phyloP scores from a whole-genome alignment of 129 eudicot genomes.

The Flaveria trinervia region DNA sequence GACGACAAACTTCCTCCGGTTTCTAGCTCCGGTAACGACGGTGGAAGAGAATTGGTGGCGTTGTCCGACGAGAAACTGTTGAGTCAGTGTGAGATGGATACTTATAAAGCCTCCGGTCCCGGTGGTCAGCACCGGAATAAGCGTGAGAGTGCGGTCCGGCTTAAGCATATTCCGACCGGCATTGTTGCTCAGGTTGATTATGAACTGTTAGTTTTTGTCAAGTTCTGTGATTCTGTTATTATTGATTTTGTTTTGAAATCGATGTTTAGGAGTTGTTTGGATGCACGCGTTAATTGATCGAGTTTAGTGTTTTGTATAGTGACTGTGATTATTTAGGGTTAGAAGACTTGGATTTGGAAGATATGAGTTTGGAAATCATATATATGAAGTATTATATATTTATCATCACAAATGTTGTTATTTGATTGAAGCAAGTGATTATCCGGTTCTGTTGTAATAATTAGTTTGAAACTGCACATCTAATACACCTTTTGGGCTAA shows the following conservation, averaged over 20 bases:
- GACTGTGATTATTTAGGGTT: conserved; percentile 2
- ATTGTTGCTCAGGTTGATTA: conserved; percentile 79
- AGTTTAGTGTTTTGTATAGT: neutral
- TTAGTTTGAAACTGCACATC: neutral
- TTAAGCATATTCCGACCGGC: conserved; percentile 92
- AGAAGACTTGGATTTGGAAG: neutral
- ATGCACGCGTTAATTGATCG: neutral
- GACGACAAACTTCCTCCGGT: conserved; percentile 21
- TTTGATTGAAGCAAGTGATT: neutral
- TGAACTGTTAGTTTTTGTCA: neutral
- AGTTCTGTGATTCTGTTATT: neutral
- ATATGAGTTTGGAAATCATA: too few species aligned
- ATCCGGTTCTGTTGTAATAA: neutral
- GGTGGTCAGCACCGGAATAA: conserved; percentile 92
- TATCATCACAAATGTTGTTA: too few species aligned
- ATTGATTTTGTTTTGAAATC: neutral
- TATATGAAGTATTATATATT: too few species aligned
- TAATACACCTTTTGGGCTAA: neutral
- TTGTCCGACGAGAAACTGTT: conserved; percentile 75
- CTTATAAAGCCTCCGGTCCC: conserved; percentile 88
- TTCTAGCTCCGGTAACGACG: conserved; percentile 24
- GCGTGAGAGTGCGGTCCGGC: conserved; percentile 87
- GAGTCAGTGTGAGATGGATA: conserved; percentile 76
- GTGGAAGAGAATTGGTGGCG: conserved; percentile 53
- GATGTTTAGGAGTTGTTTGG: neutral